Percentiles rank a stretch among this genome's conserved stretches.
Conservation (phyloP, 768 basidiomycete genomes). For the Pisolithus microcarpus region DNA sequence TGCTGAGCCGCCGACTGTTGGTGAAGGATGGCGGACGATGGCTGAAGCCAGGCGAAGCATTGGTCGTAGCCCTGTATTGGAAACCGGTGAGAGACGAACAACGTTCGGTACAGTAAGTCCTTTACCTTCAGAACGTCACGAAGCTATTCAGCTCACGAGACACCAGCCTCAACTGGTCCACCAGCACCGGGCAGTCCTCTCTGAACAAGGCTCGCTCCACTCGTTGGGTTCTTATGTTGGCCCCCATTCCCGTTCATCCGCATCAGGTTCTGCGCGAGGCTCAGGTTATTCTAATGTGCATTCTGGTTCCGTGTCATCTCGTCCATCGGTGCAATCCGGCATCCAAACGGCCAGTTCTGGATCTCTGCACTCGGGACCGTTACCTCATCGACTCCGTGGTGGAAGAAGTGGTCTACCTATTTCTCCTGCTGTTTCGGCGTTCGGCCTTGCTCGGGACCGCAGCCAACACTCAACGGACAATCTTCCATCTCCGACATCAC, state of each 20-base stretch:
- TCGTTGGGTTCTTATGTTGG: constrained; percentile 54
- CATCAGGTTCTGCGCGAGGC: constrained; percentile 46
- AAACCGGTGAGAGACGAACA: constrained; percentile 34
- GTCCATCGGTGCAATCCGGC: constrained; percentile 41
- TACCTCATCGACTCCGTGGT: constrained; percentile 46
- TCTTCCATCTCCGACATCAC: constrained; percentile 5
- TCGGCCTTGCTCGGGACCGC: constrained; percentile 28
- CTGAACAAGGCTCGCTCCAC: constrained; percentile 60
- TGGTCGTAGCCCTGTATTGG: constrained; percentile 9
- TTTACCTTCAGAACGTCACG: not conserved
- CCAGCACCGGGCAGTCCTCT: constrained; percentile 34
- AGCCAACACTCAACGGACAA: constrained; percentile 17
- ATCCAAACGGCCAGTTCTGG: constrained; percentile 24
- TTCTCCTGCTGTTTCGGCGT: constrained; percentile 47
- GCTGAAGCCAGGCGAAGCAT: constrained; percentile 25
- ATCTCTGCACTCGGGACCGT: constrained; percentile 20
- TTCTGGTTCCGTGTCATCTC: constrained; percentile 48
- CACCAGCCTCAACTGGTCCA: constrained; percentile 40
- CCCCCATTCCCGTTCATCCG: constrained; percentile 38
- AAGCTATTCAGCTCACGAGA: no score
- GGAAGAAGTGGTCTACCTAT: constrained; percentile 26
- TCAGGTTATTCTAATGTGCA: constrained; percentile 36
- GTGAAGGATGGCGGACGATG: constrained; percentile 54
- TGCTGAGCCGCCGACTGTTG: constrained; percentile 59
- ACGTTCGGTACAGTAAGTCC: constrained; percentile 60